These are phyloP conservation scores for Ophiostoma pallidulum DNA, from an alignment of 2,329 filamentous ascomycete species.

Conservation along the genomic window DNA sequence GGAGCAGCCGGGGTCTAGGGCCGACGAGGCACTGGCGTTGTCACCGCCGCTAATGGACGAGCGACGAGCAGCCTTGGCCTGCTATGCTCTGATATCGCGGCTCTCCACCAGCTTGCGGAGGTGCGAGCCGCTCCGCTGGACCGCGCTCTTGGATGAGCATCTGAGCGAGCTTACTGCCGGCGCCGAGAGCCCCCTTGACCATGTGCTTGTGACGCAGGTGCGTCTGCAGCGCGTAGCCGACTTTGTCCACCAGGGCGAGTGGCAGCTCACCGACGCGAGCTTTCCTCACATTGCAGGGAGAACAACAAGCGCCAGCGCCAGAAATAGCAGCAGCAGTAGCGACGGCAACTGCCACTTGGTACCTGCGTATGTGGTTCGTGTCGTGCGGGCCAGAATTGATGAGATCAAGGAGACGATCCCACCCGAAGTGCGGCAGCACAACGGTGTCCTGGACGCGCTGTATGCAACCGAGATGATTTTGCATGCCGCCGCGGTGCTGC, in stretches of 20 bases:
- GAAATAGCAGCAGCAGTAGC: background rate
- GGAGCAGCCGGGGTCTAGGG: too few species aligned
- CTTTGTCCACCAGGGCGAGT: slow-evolving; percentile 20
- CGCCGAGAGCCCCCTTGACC: slow-evolving; percentile 40
- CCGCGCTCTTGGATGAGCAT: slow-evolving; percentile 48
- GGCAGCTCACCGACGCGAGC: slow-evolving; percentile 16
- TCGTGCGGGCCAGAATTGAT: slow-evolving; percentile 21
- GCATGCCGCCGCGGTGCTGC: slow-evolving; percentile 25
- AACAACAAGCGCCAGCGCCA: background rate
- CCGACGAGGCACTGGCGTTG: too few species aligned
- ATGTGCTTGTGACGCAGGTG: slow-evolving; percentile 34
- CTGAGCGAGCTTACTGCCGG: slow-evolving; percentile 36
- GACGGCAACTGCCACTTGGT: slow-evolving; percentile 17
- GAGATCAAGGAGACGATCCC: slow-evolving; percentile 20
- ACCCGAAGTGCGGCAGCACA: slow-evolving; percentile 18
- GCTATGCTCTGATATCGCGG: slow-evolving; percentile 32
- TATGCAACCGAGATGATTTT: slow-evolving; percentile 29
- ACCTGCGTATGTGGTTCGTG: slow-evolving; percentile 15
- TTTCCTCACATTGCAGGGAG: background rate
- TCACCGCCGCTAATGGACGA: slow-evolving; percentile 30
- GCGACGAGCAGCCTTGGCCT: slow-evolving; percentile 36
- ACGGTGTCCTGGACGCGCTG: slow-evolving; percentile 26
- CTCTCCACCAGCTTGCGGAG: slow-evolving; percentile 28
- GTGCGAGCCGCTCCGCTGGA: slow-evolving; percentile 47
- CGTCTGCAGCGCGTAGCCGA: slow-evolving; percentile 33